Evolutionary conservation across 1,139 yeast genomes (phyloP), one percentile per base, ranked within the genome.

Genomic region (Saccharomyces hybrid): DNA sequence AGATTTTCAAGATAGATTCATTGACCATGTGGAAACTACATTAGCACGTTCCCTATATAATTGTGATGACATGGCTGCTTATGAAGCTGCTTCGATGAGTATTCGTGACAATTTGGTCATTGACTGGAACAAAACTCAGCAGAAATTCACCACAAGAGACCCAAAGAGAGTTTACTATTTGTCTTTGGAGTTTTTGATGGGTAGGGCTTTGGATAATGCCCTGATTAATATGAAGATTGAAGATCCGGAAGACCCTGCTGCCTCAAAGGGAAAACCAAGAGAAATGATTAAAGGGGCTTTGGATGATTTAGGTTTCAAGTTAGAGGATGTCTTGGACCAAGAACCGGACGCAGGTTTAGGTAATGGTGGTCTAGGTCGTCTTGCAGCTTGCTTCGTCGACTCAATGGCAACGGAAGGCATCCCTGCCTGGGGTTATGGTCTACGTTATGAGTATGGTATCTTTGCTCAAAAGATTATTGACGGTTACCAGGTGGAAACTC

Each of bases 371-470:
- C 76, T 91, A 57, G 98, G 97, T 58, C 82, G 97, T 70, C 77
- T 91, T 67, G 97, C 97, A 42, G 97, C 97, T 44, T 90, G 97
- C 73, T 90, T 88, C 68, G 82, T 91, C 54, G 97, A 91, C 73
- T 88, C 97, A 0, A 75, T 91, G 68, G 83, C 95, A 38, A 84
- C 96, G 6, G 85, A 87, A 63, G 84, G 88, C 70, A 88, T 88
- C 70, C 90, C 95, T 32, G 96, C 96, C 52, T 90, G 97, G 97
- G 98, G 97, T 59, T 91, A 91, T 70, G 97, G 97, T 57, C 77
- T 90, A 63, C 84, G 95, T 69, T 90, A 90, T 73, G 91, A 89
- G 72, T 90, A 90, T 69, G 97, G 97, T 71, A 91, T 91, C 63
- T 91, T 91, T 73, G 82, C 89, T 63, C 98, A 91, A 73, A 84